A percentile compares a stretch with the other conserved stretches of the same genome.
Evolutionary conservation across 2,329 filamentous ascomycete genomes (phyloP).

Genomic region (Gaeumannomyces sp.): DNA sequence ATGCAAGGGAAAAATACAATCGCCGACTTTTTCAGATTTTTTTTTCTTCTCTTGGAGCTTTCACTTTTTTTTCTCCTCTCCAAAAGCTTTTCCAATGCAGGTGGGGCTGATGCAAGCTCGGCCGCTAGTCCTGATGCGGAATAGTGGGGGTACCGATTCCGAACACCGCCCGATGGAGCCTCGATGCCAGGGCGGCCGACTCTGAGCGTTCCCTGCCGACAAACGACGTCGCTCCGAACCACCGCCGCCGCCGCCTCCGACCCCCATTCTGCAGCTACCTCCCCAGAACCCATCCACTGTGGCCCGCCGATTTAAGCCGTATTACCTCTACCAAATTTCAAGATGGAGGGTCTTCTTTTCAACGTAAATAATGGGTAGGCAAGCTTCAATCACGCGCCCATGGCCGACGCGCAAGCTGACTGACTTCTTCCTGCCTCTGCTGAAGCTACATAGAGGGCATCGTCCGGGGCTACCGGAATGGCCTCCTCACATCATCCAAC

Average conservation of each 20-base stretch:
- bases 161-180: background rate
- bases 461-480: constrained; percentile 92
- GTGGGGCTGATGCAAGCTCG: constrained; percentile 13
- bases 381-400: background rate
- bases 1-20: constrained; percentile 14
- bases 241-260: too few species aligned
- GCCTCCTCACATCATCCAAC: constrained; percentile 80
- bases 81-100: constrained; percentile 11
- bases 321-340: constrained; percentile 14
- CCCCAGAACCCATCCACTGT: background rate
- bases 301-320: background rate
- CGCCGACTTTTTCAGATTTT: constrained; percentile 17
- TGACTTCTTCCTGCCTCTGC: constrained; percentile 5
- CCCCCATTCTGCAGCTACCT: background rate
- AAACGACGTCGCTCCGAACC: background rate
- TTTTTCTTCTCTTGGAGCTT: constrained; percentile 19
- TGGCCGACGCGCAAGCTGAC: constrained; percentile 7
- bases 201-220: background rate
- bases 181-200: background rate
- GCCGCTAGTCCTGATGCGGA: constrained; percentile 11
- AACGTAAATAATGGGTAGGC: constrained; percentile 87
- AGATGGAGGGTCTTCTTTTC: constrained; percentile 89
- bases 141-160: background rate
- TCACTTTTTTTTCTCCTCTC: constrained; percentile 4
- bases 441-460: constrained; percentile 94